phyloP scores from a whole-genome alignment of 106 monocot genomes.

The Acanthochlamys bracteata region DNA sequence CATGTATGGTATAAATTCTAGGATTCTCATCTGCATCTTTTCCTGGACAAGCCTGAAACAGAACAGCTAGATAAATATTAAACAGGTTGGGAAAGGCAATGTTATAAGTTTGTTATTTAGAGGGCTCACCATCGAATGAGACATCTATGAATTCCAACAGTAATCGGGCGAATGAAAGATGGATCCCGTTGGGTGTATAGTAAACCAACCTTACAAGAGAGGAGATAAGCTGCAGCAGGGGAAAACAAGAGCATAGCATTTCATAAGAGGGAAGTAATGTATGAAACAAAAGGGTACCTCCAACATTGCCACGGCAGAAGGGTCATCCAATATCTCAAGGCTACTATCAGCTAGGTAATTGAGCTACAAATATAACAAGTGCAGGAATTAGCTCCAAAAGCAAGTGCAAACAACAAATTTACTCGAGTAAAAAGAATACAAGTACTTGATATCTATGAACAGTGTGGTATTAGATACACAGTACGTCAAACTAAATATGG shows the following conservation, averaged over 20 bases:
- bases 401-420: no score
- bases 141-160: constrained; percentile 76
- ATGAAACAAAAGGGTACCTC: constrained; percentile 43
- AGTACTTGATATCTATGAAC: background rate
- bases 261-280: background rate
- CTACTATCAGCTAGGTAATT: constrained; percentile 83
- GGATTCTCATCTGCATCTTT: constrained; percentile 52
- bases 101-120: background rate
- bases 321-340: constrained; percentile 86
- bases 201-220: constrained; percentile 72
- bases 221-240: background rate
- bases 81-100: background rate
- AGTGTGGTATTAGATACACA: background rate
- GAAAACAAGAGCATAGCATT: background rate
- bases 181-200: constrained; percentile 85
- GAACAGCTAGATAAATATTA: background rate
- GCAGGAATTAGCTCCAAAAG: background rate
- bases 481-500: background rate
- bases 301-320: constrained; percentile 55
- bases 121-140: constrained; percentile 71
- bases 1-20: constrained; percentile 38
- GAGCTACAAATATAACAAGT: constrained; percentile 31
- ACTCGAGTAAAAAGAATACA: background rate
- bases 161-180: constrained; percentile 78
- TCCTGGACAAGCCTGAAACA: constrained; percentile 70